Evolutionary conservation across 139 green algal species (phyloP).

Genomic region (Zygnema cylindricum): DNA sequence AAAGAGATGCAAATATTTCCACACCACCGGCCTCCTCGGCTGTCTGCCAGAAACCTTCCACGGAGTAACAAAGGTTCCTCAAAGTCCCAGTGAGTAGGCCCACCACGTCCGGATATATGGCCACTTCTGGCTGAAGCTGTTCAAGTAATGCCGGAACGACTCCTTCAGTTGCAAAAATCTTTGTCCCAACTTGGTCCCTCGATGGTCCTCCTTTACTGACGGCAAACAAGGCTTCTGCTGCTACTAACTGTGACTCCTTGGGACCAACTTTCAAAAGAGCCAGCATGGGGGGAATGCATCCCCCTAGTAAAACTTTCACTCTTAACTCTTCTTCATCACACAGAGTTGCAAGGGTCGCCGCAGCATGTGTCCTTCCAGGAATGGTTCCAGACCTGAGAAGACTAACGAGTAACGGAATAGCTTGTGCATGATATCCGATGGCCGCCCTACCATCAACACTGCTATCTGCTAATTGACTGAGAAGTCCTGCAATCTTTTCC

Average conservation of each 20-base stretch:
- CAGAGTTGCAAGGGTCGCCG: slow-evolving; percentile 31
- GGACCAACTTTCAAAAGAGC: slow-evolving; percentile 35
- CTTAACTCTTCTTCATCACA: slow-evolving; percentile 49
- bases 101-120: slow-evolving; percentile 16
- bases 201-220: slow-evolving; percentile 27
- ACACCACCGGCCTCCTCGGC: slow-evolving; percentile 27
- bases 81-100: slow-evolving; percentile 45
- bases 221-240: slow-evolving; percentile 43
- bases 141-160: slow-evolving; percentile 52
- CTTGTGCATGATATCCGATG: slow-evolving; percentile 52
- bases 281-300: slow-evolving; percentile 54
- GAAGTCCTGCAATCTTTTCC: slow-evolving; percentile 24
- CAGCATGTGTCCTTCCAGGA: slow-evolving; percentile 22
- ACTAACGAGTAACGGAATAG: slow-evolving; percentile 50
- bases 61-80: slow-evolving; percentile 47
- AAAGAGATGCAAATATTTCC: slow-evolving; percentile 38
- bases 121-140: slow-evolving; percentile 38
- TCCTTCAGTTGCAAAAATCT: slow-evolving; percentile 52
- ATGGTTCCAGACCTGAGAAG: slow-evolving; percentile 39
- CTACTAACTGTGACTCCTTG: slow-evolving; percentile 40
- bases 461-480: slow-evolving; percentile 42
- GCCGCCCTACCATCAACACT: slow-evolving; percentile 38
- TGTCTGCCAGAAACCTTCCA: slow-evolving; percentile 40
- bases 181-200: slow-evolving; percentile 36
- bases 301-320: slow-evolving; percentile 48